phyloP scores from a whole-genome alignment of 371 early-diverging fungal species.

The Saksenaea oblongispora region DNA sequence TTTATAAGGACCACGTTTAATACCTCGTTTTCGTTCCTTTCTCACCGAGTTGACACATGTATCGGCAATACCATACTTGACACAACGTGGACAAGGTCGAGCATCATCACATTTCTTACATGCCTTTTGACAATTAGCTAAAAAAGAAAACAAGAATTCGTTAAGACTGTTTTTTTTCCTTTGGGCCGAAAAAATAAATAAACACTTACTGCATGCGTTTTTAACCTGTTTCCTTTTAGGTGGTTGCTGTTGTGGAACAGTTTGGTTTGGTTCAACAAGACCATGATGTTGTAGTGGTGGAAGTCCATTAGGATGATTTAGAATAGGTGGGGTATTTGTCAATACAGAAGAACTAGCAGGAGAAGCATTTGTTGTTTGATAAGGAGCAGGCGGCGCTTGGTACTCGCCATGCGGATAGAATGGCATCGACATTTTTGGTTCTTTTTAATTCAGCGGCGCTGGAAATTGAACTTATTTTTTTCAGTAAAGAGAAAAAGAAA shows the following conservation, averaged over 20 bases:
- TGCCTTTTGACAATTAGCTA: constrained; percentile 88
- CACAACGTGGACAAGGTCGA: constrained; percentile 85
- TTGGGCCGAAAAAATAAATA: neutral
- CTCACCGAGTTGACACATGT: constrained; percentile 81
- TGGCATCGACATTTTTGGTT: constrained; percentile 26
- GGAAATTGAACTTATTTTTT: constrained; percentile 12
- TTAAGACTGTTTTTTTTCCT: neutral
- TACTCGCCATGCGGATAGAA: constrained; percentile 41
- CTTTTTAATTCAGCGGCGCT: constrained; percentile 7
- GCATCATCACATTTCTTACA: constrained; percentile 93
- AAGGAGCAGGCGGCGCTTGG: constrained; percentile 24
- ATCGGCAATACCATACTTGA: constrained; percentile 70
- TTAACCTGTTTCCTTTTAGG: constrained; percentile 52
- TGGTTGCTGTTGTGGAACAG: constrained; percentile 12
- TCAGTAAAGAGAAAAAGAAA: constrained; percentile 6
- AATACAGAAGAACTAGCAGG: constrained; percentile 14
- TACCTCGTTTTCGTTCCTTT: constrained; percentile 84
- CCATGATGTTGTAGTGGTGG: constrained; percentile 39
- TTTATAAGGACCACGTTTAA: constrained; percentile 86
- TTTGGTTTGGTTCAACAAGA: constrained; percentile 19
- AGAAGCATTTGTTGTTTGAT: constrained; percentile 17
- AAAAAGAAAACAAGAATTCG: neutral
- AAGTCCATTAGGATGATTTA: constrained; percentile 28
- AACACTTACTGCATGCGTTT: constrained; percentile 52
- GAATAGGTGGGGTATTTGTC: constrained; percentile 20